Conservation (phyloP, 2,329 filamentous ascomycete genomes). For the Talaromyces sp. region DNA sequence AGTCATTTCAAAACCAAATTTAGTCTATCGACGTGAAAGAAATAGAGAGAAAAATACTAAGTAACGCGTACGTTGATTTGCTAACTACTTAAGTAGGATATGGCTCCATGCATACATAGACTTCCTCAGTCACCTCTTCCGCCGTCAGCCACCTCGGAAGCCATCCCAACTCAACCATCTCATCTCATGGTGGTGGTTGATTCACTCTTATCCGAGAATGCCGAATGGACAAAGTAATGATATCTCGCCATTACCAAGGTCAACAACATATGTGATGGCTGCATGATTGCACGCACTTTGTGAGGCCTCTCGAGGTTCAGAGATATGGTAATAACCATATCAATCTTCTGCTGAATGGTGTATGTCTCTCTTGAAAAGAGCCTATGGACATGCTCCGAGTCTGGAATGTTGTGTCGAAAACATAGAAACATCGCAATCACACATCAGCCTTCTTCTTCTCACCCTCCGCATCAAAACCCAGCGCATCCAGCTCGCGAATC, state of each 20-base stretch:
- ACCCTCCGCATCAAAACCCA: slow-evolving; percentile 80
- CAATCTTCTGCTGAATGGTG: background rate
- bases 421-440: background rate
- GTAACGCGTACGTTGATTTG: background rate
- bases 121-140: background rate
- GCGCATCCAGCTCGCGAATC: slow-evolving; percentile 76
- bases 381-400: background rate
- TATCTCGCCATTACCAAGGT: background rate
- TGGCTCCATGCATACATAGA: background rate
- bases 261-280: background rate
- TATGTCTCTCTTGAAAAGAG: too few relatives aligned
- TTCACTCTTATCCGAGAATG: background rate
- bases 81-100: background rate
- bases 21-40: too few relatives aligned
- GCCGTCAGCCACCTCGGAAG: background rate
- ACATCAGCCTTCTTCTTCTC: slow-evolving; percentile 48
- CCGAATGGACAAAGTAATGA: background rate
- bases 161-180: background rate
- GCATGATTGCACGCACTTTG: background rate
- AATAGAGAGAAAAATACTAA: too few relatives aligned
- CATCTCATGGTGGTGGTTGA: background rate
- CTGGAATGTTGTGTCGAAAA: background rate
- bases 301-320: background rate
- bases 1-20: too few relatives aligned
- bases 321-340: background rate